Evolutionary conservation across 306 rosid species (phyloP), one percentile per base, ranked within the genome.

Genomic region (Quercus cerris): DNA sequence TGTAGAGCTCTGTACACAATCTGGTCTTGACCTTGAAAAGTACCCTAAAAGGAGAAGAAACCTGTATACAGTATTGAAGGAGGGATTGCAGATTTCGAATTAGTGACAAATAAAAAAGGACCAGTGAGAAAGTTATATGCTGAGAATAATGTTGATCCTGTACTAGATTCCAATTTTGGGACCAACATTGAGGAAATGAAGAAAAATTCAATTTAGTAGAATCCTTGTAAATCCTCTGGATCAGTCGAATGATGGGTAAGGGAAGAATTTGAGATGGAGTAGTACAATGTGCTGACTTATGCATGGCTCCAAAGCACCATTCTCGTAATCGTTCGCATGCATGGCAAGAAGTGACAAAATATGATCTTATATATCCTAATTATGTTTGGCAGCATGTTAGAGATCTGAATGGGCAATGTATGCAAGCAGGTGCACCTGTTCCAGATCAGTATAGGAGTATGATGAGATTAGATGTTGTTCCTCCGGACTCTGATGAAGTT

Each of bases 391-490:
- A 5, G 96, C 97, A 92, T 74, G 90, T 89, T 33, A 90, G 76
- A 68, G 94, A 90, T 80, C 19, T 82, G 73, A 78, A 89, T 52
- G 84, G 81, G 85, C 82, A 91, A n/a, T 94, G 97, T 71, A 92
- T 91, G 61, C 95, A 87, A 75, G 94, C 87, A 22, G 95, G 95
- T 31, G 94, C 97, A 84, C 89, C 88, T 4, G 56, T 90, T 85
- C 97, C 97, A 12, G 77, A 89, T 77, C 86, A 77, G 41, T 87
- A 89, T 75, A 86, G 80, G 75, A 91, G 95, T 80, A 90, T 94
- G 95, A 90, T 94, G 98, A 88, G 97, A 89, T 81, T 94, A 78
- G 97, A 90, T 75, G 95, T 94, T 18, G 94, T 90, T 86, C 84
- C 90, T 33, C 97, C 91, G 1, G 84, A 80, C 25, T 85, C 90